Evolutionary conservation across 1,284 basidiomycete genomes (phyloP).

Genomic region (Porodaedalea pini): DNA sequence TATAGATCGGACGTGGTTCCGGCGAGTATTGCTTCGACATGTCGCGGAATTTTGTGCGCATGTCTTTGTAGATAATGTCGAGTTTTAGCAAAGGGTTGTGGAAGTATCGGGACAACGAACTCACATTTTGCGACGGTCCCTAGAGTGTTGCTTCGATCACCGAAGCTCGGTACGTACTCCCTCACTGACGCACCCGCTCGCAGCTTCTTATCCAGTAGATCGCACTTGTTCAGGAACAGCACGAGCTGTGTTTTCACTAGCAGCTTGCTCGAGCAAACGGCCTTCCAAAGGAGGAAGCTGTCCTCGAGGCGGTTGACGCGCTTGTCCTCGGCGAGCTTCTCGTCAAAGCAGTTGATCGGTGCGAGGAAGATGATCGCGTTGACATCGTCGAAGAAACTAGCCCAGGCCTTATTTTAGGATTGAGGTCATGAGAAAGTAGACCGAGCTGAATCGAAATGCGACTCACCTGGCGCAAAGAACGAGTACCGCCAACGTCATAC

Average conservation of each 20-base stretch:
- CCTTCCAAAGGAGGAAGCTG: slow-evolving; percentile 76
- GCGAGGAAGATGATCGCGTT: slow-evolving; percentile 34
- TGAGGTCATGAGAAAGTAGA: background rate
- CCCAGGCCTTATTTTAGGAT: slow-evolving; percentile 43
- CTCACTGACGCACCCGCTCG: slow-evolving; percentile 55
- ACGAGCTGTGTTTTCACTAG: slow-evolving; percentile 70
- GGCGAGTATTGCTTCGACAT: slow-evolving; percentile 77
- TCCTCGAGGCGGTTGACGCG: slow-evolving; percentile 50
- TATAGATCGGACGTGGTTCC: slow-evolving; percentile 62
- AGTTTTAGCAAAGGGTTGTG: background rate
- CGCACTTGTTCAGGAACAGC: slow-evolving; percentile 79
- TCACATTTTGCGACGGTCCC: slow-evolving; percentile 69
- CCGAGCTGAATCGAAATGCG: background rate
- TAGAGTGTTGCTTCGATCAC: slow-evolving; percentile 66
- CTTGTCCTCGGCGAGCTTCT: slow-evolving; percentile 41
- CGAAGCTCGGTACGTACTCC: slow-evolving; percentile 68
- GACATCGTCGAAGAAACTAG: slow-evolving; percentile 69
- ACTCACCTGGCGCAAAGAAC: slow-evolving; percentile 43
- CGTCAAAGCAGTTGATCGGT: slow-evolving; percentile 38
- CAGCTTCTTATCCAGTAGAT: slow-evolving; percentile 66
- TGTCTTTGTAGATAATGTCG: slow-evolving; percentile 42
- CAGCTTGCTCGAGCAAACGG: slow-evolving; percentile 69
- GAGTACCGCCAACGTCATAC: slow-evolving; percentile 73
- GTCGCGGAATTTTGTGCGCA: slow-evolving; percentile 70
- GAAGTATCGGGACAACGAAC: slow-evolving; percentile 18